Evolutionary conservation across 2,329 filamentous ascomycete species (phyloP).

Genomic region (Juglanconis oblonga): DNA sequence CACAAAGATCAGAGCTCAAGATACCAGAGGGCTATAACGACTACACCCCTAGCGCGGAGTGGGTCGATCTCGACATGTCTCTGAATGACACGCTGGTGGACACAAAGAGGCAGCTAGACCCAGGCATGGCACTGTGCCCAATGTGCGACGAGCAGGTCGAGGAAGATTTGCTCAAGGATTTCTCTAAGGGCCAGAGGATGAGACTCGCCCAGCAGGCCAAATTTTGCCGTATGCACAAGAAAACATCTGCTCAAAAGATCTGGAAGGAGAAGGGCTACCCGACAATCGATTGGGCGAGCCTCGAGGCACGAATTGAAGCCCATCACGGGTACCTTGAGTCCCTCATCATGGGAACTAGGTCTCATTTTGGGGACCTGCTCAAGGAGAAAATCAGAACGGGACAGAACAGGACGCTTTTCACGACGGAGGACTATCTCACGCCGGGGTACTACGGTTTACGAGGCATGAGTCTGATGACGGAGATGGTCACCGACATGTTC

Average conservation of each 20-base stretch:
- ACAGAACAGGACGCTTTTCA: conserved; percentile 57
- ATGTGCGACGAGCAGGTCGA: conserved; percentile 64
- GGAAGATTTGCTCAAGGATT: conserved; percentile 49
- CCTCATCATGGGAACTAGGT: conserved; percentile 56
- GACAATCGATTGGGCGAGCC: conserved; percentile 62
- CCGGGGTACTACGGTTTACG: conserved; percentile 83
- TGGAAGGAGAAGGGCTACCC: conserved; percentile 63
- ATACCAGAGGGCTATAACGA: conserved; percentile 14
- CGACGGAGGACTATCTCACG: conserved; percentile 56
- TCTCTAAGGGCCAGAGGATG: conserved; percentile 46
- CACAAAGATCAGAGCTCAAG: conserved; percentile 12
- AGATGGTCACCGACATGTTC: conserved; percentile 62
- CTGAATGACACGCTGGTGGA: not conserved
- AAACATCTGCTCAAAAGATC: conserved; percentile 45
- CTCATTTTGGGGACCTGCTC: conserved; percentile 59
- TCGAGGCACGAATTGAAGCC: conserved; percentile 56
- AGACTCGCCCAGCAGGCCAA: conserved; percentile 55
- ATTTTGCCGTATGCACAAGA: conserved; percentile 65
- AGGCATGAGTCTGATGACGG: conserved; percentile 69
- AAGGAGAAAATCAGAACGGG: conserved; percentile 54
- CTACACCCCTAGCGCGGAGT: not conserved
- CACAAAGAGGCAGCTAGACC: not conserved
- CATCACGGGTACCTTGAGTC: conserved; percentile 55
- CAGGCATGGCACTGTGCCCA: conserved; percentile 50
- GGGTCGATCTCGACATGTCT: conserved; percentile 2